Evolutionary conservation across 306 rosid genomes (phyloP).

Genomic region (Corylus americana): DNA sequence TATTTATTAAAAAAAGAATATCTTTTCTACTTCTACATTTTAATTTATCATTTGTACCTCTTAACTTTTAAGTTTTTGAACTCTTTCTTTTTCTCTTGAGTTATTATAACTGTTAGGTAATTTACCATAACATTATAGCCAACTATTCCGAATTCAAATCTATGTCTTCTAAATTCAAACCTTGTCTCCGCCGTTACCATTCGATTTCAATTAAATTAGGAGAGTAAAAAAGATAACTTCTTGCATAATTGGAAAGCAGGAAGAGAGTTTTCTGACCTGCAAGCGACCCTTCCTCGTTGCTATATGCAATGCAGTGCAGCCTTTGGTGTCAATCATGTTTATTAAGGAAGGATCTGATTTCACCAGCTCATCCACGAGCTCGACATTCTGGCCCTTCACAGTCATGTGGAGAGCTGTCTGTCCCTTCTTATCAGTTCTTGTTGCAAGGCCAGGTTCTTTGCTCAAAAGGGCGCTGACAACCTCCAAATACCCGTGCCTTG

Average conservation of each 20-base stretch:
- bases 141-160: too few species aligned
- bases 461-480: constrained; percentile 56
- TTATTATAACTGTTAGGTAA: too few species aligned
- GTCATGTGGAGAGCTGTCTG: constrained; percentile 91
- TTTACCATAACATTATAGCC: too few species aligned
- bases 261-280: constrained; percentile 45
- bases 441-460: constrained; percentile 57
- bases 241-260: constrained; percentile 1
- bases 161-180: too few species aligned
- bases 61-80: too few species aligned
- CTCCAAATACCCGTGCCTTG: constrained; percentile 68
- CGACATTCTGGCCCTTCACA: constrained; percentile 68
- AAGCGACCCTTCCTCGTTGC: constrained; percentile 65
- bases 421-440: constrained; percentile 65
- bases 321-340: constrained; percentile 62
- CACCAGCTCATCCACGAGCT: constrained; percentile 57
- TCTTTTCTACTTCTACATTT: too few species aligned
- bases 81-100: too few species aligned
- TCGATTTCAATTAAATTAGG: too few species aligned
- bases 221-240: not conserved
- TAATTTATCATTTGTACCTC: too few species aligned
- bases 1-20: too few species aligned
- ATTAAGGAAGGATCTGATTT: constrained; percentile 48
- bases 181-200: too few species aligned
- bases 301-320: constrained; percentile 73